Conservation (phyloP, 805 yeast species). For the Lipomyces lipofer region DNA sequence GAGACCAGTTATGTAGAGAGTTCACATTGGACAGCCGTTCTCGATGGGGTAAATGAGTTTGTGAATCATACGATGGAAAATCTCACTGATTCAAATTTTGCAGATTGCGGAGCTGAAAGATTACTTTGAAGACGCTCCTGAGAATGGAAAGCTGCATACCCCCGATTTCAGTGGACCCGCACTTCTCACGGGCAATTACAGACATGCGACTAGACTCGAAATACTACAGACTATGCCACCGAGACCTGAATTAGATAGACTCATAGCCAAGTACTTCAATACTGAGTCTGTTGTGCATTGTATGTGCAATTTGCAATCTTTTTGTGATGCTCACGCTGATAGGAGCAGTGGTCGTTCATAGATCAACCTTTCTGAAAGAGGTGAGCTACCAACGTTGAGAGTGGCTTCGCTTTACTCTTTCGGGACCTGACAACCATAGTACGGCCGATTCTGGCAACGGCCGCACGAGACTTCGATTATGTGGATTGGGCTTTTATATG, state of each 20-base stretch:
- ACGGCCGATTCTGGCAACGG: conserved; percentile 36
- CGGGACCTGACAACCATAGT: conserved; percentile 35
- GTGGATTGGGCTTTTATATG: conserved; percentile 37
- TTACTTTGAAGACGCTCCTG: not conserved
- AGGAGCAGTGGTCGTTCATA: conserved; percentile 15
- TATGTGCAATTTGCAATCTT: not conserved
- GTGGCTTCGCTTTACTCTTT: conserved; percentile 37
- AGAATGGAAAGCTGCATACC: too few species aligned
- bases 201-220: not conserved
- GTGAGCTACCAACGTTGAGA: conserved; percentile 32
- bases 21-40: not conserved
- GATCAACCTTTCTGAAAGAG: conserved; percentile 14
- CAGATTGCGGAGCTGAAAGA: not conserved
- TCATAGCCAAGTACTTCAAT: not conserved
- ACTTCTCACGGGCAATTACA: not conserved
- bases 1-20: not conserved
- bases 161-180: not conserved
- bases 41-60: not conserved
- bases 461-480: conserved; percentile 36
- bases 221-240: not conserved
- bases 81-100: not conserved
- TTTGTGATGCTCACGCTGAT: not conserved
- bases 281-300: not conserved
- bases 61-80: not conserved
- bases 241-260: not conserved